Evolutionary conservation across 2,329 filamentous ascomycete species (phyloP).

Genomic region (Exophiala spinifera): DNA sequence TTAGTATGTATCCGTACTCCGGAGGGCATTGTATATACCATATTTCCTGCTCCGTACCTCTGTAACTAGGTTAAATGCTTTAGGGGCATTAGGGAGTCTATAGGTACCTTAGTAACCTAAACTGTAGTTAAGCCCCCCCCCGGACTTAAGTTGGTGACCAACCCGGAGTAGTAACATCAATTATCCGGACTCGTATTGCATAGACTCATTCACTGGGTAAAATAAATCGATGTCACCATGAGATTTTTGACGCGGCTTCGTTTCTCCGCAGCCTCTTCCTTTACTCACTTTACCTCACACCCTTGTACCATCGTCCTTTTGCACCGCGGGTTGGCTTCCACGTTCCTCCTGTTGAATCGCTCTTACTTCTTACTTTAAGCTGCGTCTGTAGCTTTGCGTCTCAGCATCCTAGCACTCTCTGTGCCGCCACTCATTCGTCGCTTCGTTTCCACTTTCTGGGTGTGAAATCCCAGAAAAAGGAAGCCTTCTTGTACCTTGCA

Average conservation of each 20-base stretch:
- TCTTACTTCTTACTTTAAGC: neutral
- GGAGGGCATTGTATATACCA: no score
- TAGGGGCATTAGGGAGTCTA: no score
- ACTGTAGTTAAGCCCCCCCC: no score
- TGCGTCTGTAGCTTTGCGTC: neutral
- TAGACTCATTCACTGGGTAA: neutral
- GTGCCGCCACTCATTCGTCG: constrained; percentile 18
- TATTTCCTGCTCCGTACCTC: no score
- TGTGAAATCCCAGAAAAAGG: constrained; percentile 21
- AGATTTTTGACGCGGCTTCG: neutral
- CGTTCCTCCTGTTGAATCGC: neutral
- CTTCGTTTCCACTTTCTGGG: constrained; percentile 19
- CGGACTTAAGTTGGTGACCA: no score
- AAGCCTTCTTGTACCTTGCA: neutral
- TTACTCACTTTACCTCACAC: neutral
- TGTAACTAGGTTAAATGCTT: no score
- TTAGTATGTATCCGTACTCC: no score
- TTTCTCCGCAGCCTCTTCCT: neutral
- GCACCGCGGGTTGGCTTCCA: neutral
- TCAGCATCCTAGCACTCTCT: neutral
- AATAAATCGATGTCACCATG: neutral
- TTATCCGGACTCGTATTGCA: neutral
- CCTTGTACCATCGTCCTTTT: neutral
- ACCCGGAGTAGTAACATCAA: no score
- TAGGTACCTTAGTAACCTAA: no score